Base-by-base conservation (phyloP, 192 early-diverging fungal species). In the Podila horticola region DNA sequence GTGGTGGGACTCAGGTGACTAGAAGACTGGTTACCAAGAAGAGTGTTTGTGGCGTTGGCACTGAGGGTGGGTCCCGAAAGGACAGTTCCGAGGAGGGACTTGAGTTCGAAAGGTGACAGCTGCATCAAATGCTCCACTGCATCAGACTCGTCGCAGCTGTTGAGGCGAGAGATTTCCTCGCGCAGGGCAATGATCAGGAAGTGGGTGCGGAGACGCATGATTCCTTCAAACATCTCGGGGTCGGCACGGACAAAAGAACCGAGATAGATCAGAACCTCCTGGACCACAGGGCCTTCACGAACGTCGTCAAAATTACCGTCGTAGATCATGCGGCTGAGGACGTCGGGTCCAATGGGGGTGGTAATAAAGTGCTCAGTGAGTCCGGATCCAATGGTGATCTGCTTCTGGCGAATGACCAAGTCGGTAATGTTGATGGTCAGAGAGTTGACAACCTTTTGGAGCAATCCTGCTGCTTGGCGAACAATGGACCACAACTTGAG, bases 151-250 rank as follows among this genome's bases (percentile, higher is more conserved):
- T 91, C 87, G 63, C 90, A 93, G 19, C 87, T 82, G 49, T 89
- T 86, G 69, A 93, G 83, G 8, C 91, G 84, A 22, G 89, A 88
- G 41, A 95, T 92, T 82, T 95, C 94, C 67, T 95, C 94, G 31
- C 94, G 84, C 69, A 95, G 86, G 7, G 94, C 94, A 84, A 94
- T 91, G 36, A 95, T 89, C 60, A 95, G 89, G 66, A 88, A 92
- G 71, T 94, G 93, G 0, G 91, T 93, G 29, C 94, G 88, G 10
- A 95, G 83, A 22, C 92, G 79, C 76, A 94, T 86, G 66, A 95
- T 94, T 55, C 94, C 94, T 20, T 92, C 88, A 86, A 95, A 95
- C 71, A 94, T 82, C 11, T 63, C 65, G 0, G 92, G 90, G 17
- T 82, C 79, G 28, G 87, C 85, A 3, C 91, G 86, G 19, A 94